A percentile compares a stretch with the other conserved stretches of the same genome.
These are phyloP conservation scores for Maudiozyma saulgeensis DNA, from an alignment of 805 yeast genomes.

Conservation along the genomic window DNA sequence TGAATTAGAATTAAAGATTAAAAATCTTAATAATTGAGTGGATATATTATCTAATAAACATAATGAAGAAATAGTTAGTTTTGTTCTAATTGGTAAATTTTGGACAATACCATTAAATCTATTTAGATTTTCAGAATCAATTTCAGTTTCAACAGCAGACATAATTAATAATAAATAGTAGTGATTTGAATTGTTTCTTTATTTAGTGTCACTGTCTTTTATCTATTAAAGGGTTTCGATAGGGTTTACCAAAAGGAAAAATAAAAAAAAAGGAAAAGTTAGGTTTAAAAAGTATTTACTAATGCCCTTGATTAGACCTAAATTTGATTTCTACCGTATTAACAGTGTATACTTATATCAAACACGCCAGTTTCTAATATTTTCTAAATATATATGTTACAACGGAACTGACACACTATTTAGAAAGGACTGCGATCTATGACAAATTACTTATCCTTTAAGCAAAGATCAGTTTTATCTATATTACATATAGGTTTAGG, in stretches of 20 bases:
- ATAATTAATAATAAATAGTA: neutral
- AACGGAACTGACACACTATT: too few species aligned
- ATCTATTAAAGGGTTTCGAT: neutral
- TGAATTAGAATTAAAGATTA: conserved; percentile 51
- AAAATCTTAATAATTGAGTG: conserved; percentile 63
- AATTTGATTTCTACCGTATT: too few species aligned
- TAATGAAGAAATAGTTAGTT: conserved; percentile 54
- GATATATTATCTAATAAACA: conserved; percentile 77
- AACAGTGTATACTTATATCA: too few species aligned
- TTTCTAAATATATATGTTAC: too few species aligned
- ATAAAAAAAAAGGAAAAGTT: neutral
- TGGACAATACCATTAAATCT: conserved; percentile 17
- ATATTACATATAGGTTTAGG: too few species aligned
- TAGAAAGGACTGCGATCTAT: too few species aligned
- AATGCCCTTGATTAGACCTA: neutral
- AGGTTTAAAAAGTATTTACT: neutral
- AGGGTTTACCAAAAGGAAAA: neutral
- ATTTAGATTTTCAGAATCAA: conserved; percentile 15
- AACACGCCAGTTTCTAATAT: too few species aligned
- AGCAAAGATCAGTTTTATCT: too few species aligned
- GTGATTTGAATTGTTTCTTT: neutral
- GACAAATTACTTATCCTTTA: too few species aligned
- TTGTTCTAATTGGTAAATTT: conserved; percentile 40
- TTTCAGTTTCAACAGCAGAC: conserved; percentile 1
- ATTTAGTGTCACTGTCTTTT: too few species aligned